Evolutionary conservation across 2,329 filamentous ascomycete genomes (phyloP), one percentile per base, ranked within the genome.

Genomic region (Trichoderma aggressivum): DNA sequence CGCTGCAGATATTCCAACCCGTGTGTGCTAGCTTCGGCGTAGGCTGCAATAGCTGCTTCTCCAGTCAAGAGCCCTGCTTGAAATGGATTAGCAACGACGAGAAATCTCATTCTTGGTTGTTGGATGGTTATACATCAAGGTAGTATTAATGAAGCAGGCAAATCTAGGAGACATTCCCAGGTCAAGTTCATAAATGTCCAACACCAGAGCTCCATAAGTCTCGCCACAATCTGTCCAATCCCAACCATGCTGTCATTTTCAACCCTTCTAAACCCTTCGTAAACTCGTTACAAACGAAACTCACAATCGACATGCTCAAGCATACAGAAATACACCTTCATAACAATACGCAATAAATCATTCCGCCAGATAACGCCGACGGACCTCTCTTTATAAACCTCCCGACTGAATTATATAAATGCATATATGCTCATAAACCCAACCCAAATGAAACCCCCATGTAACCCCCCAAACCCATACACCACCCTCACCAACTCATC

Each of bases 401-500:
- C n/a, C 2, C 14, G n/a, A 0, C 16, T 59, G 12, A 16, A 56
- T 28, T 56, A 56, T 26, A 34, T 50, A 26, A 28, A n/a, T 16
- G 18, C 28, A 18, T 32, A 43, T 30, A 43, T 28, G 18, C 18
- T 16, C 26, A 39, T 56, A 26, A n/a, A 65, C 24, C 16, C 6
- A 8, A 24, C 11, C 47, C 11, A 24, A 66, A 66, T 8, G 30
- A 67, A 43, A 39, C 1, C 26, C 26, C 43, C 39, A 43, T 5
- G 21, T 30, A 32, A 5, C 16, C 6, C 6, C 24, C 7, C 10
- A 34, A 43, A 50, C 56, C 34, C 60, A n/a, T 24, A 32, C 18
- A 24, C 24, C 28, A 12, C 12, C 50, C 18, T 74, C 69, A 98
- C 96, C 96, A 99, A 83, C 95, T 98, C 79, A 93, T 88, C 76